Evolutionary conservation across 2,329 filamentous ascomycete genomes (phyloP), one percentile per base, ranked within the genome.

Genomic region (Verticillium tricorpus): DNA sequence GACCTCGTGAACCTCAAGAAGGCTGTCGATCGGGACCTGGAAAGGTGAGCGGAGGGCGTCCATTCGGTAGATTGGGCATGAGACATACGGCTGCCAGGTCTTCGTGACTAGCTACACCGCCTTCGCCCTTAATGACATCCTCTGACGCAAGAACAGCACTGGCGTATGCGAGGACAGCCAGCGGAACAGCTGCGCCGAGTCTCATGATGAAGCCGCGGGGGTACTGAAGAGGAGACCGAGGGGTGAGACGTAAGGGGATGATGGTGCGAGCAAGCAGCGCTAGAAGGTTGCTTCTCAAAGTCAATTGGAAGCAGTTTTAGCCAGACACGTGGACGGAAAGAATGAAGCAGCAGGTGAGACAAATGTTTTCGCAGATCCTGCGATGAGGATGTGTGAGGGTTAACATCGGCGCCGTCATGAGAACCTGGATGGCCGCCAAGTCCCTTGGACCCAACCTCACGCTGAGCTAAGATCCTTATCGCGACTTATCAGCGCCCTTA

Each of bases 1-100:
- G 11, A 71, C 65, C 12, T 72, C 63, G 25, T 73, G 69, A 12
- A 72, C 61, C 57, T 73, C 70, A 8, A 70, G 19, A 2, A 63
- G 39, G 11, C 60, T 58, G 9, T 58, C 32, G 2, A 60, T 50
- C 8, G 63, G 58, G 31, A 65, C 57, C 64, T 63, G 40, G 3
- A 5, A 6, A 14, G 45, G 45, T 50, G 17, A 50, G 45, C 9
- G 8, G 8, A 35, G 11, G n/a, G 9, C 22, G 45, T 11, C n/a
- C 28, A 28, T 28, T 9, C 11, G 1, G 8, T 11, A 22, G 4
- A 9, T 12, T 19, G 6, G 19, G 3, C 11, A 9, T 7, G 12
- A 22, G n/a, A 50, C 45, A 5, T 50, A 50, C 45, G 11, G 45
- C 45, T 22, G 45, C 45, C 45, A 50, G 45, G 5, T 50, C 45